Percentiles rank a stretch among this genome's conserved stretches.
phyloP scores from a whole-genome alignment of 2,329 filamentous ascomycete genomes.

The Ophiocordyceps unilateralis region DNA sequence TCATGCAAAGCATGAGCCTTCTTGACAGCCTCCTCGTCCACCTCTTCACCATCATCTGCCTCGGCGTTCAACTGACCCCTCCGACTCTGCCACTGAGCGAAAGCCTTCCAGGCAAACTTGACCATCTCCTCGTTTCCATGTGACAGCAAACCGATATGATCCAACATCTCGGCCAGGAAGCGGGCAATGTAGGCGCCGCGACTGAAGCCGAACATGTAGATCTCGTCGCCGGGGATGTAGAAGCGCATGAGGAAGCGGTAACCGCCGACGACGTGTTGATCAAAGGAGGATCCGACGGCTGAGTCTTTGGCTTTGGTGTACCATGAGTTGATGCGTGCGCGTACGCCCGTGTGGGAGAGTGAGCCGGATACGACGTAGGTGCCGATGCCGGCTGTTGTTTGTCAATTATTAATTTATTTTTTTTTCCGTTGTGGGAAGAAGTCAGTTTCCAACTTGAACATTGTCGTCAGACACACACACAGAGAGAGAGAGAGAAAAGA shows the following conservation, averaged over 20 bases:
- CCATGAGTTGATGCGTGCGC: conserved; percentile 45
- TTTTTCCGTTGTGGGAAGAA: too few relatives aligned
- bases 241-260: conserved; percentile 67
- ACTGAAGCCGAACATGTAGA: conserved; percentile 60
- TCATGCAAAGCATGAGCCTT: conserved; percentile 40
- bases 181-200: conserved; percentile 57
- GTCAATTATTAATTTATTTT: too few relatives aligned
- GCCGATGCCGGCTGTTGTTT: conserved; percentile 54
- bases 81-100: conserved; percentile 54
- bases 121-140: conserved; percentile 79
- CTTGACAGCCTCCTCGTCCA: conserved; percentile 13
- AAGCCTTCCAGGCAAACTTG: conserved; percentile 69
- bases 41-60: conserved; percentile 8
- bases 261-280: conserved; percentile 66
- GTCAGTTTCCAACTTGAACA: too few relatives aligned
- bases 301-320: conserved; percentile 62
- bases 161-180: conserved; percentile 69
- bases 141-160: conserved; percentile 62
- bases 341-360: conserved; percentile 36
- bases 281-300: conserved; percentile 64
- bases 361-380: conserved; percentile 50
- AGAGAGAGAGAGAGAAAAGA: background rate
- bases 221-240: conserved; percentile 45
- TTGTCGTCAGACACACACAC: too few relatives aligned
- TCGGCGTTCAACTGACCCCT: conserved; percentile 23